Base-by-base conservation (phyloP, 2,329 filamentous ascomycete species). In the Arachnopeziza araneosa region DNA sequence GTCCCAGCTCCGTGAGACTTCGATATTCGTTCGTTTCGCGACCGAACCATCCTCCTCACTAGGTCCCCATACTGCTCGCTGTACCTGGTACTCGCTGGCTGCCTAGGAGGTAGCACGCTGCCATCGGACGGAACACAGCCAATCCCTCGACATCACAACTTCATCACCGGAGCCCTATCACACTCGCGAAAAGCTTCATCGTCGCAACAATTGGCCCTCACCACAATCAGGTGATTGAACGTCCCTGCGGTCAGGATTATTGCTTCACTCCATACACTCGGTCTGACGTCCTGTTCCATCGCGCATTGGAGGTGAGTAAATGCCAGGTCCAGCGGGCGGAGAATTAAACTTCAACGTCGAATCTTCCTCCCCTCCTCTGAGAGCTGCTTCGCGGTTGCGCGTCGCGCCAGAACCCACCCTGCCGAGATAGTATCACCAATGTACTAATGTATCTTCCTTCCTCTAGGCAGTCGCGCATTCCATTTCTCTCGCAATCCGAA, bases 161-260 rank as follows among this genome's bases (percentile, higher is more conserved):
- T 52, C 61, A 60, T 62, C 61, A 51, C 54, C 62, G 54, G 64
- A 65, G 63, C 63, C 70, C 70, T 69, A 70, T 70, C 69, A 70
- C 24, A 63, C 59, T 66, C 65, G 61, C 63, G 58, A 69, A 62
- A 61, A 62, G 59, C 68, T 62, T 67, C 69, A 62, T 69, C 58
- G 56, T 51, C 32, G 61, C 63, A 50, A 55, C 62, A 70, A 71
- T 71, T 72, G 70, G 70, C 60, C 59, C 63, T 52, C 22, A 50
- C 59, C 26, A n/a, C 56, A 55, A 68, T 71, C 69, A 63, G 58
- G 64, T 72, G 70, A 72, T 69, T 67, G 50, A 57, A 58, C 48
- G 30, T 26, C 57, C 44, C 68, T 71, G 70, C 69, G 70, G 70
- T 63, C 66, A 63, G 69, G 69, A 68, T 71, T 61, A 30, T 54